Conservation (phyloP, 768 basidiomycete species). For the Rhizopogon rudus region DNA sequence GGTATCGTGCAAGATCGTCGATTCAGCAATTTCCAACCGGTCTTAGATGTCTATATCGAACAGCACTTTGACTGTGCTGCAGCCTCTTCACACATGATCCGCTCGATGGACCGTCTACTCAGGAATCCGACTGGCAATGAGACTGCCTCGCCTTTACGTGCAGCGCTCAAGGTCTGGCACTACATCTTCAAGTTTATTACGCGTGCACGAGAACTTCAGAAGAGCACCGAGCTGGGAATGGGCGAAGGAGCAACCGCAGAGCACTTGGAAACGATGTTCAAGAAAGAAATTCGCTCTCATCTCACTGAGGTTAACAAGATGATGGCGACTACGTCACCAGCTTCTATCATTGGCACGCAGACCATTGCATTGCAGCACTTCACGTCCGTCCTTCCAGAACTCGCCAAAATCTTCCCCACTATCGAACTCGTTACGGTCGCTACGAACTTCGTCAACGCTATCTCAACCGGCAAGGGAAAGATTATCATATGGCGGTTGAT, state of each 20-base stretch:
- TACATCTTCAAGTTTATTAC: conserved; percentile 95
- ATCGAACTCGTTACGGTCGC: conserved; percentile 85
- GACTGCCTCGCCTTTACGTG: conserved; percentile 72
- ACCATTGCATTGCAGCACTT: conserved; percentile 93
- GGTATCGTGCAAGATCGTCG: conserved; percentile 91
- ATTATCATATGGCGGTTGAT: conserved; percentile 92
- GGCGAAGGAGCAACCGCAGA: conserved; percentile 80
- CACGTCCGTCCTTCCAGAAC: conserved; percentile 84
- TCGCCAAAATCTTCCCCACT: conserved; percentile 73
- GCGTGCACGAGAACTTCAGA: conserved; percentile 85
- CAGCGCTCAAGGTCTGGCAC: conserved; percentile 94
- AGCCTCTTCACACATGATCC: conserved; percentile 81
- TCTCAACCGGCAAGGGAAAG: conserved; percentile 74
- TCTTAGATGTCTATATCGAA: conserved; percentile 91
- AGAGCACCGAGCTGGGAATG: conserved; percentile 72
- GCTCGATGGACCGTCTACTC: conserved; percentile 82
- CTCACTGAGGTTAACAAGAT: conserved; percentile 79
- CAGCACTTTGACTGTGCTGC: conserved; percentile 78
- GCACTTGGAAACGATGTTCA: conserved; percentile 81
- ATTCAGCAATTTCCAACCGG: conserved; percentile 92
- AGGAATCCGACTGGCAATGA: conserved; percentile 66
- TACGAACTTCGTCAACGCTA: conserved; percentile 83
- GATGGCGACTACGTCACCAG: conserved; percentile 77
- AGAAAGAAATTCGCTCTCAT: conserved; percentile 74
- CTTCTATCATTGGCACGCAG: conserved; percentile 93